Conservation (phyloP, 352 stramenopile genomes). For the Aphanomyces invadans region DNA sequence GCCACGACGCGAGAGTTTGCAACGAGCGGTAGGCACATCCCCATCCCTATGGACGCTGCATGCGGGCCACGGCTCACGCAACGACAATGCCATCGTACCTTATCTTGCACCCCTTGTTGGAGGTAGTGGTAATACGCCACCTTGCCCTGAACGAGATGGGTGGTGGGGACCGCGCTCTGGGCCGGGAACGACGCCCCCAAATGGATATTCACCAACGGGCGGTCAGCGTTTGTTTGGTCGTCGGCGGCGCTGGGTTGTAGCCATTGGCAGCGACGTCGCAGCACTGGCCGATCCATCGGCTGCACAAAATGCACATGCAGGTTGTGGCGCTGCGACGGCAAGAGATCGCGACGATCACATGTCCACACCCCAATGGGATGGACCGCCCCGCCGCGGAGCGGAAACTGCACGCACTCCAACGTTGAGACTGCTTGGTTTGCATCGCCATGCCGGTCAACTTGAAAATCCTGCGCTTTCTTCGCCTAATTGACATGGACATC, state of each 20-base stretch:
- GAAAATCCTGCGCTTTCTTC: too few relatives aligned
- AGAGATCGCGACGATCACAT: background rate
- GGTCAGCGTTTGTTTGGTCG: too few relatives aligned
- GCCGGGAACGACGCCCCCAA: constrained; percentile 44
- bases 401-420: background rate
- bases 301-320: constrained; percentile 11
- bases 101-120: constrained; percentile 70
- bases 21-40: constrained; percentile 82
- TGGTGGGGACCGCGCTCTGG: constrained; percentile 36
- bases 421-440: too few relatives aligned
- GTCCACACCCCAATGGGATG: constrained; percentile 9
- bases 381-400: background rate
- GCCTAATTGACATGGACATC: too few relatives aligned
- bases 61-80: too few relatives aligned
- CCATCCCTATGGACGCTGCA: constrained; percentile 56
- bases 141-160: constrained; percentile 53
- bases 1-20: constrained; percentile 78
- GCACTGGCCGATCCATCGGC: background rate
- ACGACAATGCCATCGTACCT: constrained; percentile 24
- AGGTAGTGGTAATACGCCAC: constrained; percentile 86
- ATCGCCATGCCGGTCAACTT: too few relatives aligned
- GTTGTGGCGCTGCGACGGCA: background rate
- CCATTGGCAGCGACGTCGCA: background rate
- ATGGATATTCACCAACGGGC: constrained; percentile 60
- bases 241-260: constrained; percentile 3